These are phyloP conservation scores for Nakazawaea ernobii DNA, from an alignment of 805 yeast genomes.

Conservation along the genomic window DNA sequence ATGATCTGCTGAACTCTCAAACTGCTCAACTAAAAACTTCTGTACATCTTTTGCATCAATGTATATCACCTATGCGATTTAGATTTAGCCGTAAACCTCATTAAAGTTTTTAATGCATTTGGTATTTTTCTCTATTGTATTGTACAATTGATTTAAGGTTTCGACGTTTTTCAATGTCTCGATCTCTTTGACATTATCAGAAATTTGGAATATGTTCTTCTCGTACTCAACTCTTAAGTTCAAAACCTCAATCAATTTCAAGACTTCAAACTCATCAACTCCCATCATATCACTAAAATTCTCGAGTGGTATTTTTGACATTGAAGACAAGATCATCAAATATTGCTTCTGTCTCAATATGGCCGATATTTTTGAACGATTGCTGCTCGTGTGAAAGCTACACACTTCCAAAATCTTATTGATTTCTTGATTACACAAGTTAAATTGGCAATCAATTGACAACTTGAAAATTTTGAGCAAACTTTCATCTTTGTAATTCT, in stretches of 20 bases:
- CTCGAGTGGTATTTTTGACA: background rate
- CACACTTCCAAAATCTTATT: background rate
- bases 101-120: background rate
- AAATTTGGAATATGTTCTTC: background rate
- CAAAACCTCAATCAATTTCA: conserved; percentile 1
- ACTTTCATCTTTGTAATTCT: background rate
- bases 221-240: background rate
- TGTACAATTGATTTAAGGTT: conserved; percentile 3
- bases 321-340: conserved; percentile 1
- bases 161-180: background rate
- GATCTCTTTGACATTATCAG: background rate
- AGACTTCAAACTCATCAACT: background rate
- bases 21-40: too few relatives aligned
- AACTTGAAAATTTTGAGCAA: background rate
- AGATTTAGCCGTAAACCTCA: background rate
- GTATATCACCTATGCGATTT: too few relatives aligned
- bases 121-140: background rate
- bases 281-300: conserved; percentile 1
- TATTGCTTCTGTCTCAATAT: conserved; percentile 9
- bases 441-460: conserved; percentile 1
- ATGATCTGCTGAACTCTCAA: too few relatives aligned
- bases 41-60: too few relatives aligned
- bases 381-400: background rate
- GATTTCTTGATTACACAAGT: background rate
- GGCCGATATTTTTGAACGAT: background rate